Conservation (phyloP, 2,329 filamentous ascomycete species). For the Penicillium olsonii region DNA sequence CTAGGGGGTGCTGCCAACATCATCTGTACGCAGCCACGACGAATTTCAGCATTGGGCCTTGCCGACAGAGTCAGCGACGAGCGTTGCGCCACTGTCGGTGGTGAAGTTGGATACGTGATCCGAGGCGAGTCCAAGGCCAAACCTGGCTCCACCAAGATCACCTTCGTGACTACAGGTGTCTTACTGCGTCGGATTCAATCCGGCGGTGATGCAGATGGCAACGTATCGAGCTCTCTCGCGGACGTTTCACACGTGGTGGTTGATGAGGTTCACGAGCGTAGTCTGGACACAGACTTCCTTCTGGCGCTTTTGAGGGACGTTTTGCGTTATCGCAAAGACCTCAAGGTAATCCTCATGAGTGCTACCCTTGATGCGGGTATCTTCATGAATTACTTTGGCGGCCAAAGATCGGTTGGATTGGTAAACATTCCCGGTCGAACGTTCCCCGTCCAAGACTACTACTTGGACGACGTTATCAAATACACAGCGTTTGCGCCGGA, state of each 20-base stretch:
- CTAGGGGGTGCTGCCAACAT: constrained; percentile 82
- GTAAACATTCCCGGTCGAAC: constrained; percentile 89
- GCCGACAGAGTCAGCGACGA: constrained; percentile 95
- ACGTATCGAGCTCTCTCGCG: constrained; percentile 77
- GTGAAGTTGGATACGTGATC: constrained; percentile 89
- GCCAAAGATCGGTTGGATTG: constrained; percentile 69
- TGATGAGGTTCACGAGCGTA: constrained; percentile 95
- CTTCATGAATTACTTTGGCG: constrained; percentile 81
- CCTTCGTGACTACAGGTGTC: constrained; percentile 94
- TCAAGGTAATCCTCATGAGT: constrained; percentile 94
- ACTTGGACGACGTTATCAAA: constrained; percentile 82
- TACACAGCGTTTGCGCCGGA: constrained; percentile 69
- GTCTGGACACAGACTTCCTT: constrained; percentile 91
- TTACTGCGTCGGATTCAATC: constrained; percentile 88
- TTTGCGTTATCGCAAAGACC: constrained; percentile 69
- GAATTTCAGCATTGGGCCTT: constrained; percentile 90
- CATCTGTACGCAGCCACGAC: constrained; percentile 89
- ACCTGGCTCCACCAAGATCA: constrained; percentile 75
- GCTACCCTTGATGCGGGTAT: constrained; percentile 87
- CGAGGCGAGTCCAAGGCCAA: constrained; percentile 82
- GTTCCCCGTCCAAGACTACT: constrained; percentile 85
- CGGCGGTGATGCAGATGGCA: constrained; percentile 75
- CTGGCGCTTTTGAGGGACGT: constrained; percentile 85
- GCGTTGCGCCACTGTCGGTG: constrained; percentile 75
- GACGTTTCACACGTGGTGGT: constrained; percentile 95